These are phyloP conservation scores for Venustampulla echinocandica DNA, from an alignment of 495 filamentous ascomycete genomes.

Conservation along the genomic window DNA sequence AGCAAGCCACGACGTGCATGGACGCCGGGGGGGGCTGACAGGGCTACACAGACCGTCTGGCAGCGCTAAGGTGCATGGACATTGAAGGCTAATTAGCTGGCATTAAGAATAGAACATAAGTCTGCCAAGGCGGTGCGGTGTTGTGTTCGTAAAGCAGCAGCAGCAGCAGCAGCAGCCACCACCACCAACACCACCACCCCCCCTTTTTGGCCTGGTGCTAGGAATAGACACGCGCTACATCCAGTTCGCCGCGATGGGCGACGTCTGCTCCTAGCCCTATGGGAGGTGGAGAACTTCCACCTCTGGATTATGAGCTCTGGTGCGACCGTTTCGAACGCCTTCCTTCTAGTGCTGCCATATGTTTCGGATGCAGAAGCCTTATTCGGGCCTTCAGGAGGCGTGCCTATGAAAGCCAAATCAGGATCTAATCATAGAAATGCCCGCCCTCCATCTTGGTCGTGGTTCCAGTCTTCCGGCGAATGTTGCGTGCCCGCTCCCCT, in stretches of 20 bases:
- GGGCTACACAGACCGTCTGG: neutral
- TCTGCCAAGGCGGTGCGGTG: neutral
- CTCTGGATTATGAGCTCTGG: too few relatives aligned
- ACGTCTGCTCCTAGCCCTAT: too few relatives aligned
- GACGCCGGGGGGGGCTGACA: neutral
- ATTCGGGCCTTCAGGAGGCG: too few relatives aligned
- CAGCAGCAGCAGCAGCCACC: slow-evolving; percentile 3
- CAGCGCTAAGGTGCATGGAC: slow-evolving; percentile 9
- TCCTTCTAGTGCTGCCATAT: too few relatives aligned
- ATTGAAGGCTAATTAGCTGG: slow-evolving; percentile 18
- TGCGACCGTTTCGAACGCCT: too few relatives aligned
- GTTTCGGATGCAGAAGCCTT: too few relatives aligned
- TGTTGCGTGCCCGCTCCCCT: too few relatives aligned
- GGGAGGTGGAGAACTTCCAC: too few relatives aligned
- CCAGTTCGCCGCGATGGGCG: neutral
- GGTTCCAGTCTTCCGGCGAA: too few relatives aligned
- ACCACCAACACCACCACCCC: neutral
- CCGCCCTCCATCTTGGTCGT: too few relatives aligned
- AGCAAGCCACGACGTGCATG: neutral
- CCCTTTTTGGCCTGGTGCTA: neutral
- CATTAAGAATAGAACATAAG: slow-evolving; percentile 10
- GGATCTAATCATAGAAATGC: too few relatives aligned
- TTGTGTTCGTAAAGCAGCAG: slow-evolving; percentile 9
- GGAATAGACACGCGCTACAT: neutral
- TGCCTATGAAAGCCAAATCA: too few relatives aligned